These are phyloP conservation scores for Darksidea phi DNA, from an alignment of 495 filamentous ascomycete species.

Conservation along the genomic window DNA sequence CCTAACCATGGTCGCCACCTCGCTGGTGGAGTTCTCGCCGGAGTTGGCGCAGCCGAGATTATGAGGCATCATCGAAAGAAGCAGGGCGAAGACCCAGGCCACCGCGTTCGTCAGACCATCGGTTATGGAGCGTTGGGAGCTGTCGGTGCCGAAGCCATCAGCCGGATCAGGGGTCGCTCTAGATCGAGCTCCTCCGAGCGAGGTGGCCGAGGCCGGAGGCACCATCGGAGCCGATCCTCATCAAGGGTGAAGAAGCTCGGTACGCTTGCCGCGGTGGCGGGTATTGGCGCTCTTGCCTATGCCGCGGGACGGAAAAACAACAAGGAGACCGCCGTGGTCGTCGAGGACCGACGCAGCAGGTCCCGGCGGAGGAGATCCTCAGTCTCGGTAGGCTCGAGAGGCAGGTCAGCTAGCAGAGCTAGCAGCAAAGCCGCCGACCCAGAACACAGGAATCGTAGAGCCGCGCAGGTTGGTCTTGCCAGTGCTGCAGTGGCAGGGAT, in stretches of 20 bases:
- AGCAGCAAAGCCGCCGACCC: constrained; percentile 47
- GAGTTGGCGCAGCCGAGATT: constrained; percentile 72
- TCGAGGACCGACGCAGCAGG: constrained; percentile 65
- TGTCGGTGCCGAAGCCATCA: constrained; percentile 72
- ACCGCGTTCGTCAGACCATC: constrained; percentile 69
- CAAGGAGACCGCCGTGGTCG: constrained; percentile 55
- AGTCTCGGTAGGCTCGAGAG: constrained; percentile 47
- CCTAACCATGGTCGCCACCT: constrained; percentile 74
- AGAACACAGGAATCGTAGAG: constrained; percentile 64
- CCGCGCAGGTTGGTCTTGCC: constrained; percentile 75
- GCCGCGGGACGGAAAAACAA: constrained; percentile 61
- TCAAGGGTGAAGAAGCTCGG: constrained; percentile 61
- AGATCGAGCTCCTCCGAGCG: constrained; percentile 39
- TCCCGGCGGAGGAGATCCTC: constrained; percentile 61
- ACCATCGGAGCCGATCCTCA: constrained; percentile 49
- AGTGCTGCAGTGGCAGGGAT: constrained; percentile 76
- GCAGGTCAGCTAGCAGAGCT: constrained; percentile 26
- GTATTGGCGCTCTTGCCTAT: constrained; percentile 52
- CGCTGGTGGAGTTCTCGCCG: constrained; percentile 82
- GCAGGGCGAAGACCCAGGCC: constrained; percentile 56
- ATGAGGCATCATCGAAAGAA: constrained; percentile 66
- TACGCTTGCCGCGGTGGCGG: constrained; percentile 76
- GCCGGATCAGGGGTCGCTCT: constrained; percentile 53
- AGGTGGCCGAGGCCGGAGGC: constrained; percentile 18
- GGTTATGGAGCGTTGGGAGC: constrained; percentile 81